Conservation (phyloP, 768 basidiomycete species). For the Phlegmacium glaucopus region DNA sequence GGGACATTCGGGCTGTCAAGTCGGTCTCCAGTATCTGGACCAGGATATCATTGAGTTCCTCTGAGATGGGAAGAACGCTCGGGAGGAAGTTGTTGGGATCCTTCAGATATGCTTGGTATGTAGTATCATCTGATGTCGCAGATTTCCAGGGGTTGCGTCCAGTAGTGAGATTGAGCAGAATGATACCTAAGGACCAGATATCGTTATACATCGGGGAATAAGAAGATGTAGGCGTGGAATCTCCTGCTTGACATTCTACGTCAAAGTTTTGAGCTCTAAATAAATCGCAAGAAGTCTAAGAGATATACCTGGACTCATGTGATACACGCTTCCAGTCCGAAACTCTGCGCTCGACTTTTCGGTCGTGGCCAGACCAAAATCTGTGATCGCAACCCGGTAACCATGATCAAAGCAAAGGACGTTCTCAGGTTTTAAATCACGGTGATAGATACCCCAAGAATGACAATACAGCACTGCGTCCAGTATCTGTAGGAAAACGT, state of each 20-base stretch:
- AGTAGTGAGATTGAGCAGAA: constrained; percentile 92
- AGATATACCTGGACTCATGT: constrained; percentile 88
- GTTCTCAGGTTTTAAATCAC: constrained; percentile 97
- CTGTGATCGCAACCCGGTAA: constrained; percentile 78
- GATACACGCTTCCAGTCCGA: constrained; percentile 95
- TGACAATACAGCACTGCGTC: constrained; percentile 95
- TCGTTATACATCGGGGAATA: constrained; percentile 92
- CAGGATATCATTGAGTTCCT: constrained; percentile 69
- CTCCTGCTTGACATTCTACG: constrained; percentile 84
- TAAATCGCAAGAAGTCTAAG: background rate
- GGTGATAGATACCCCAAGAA: constrained; percentile 87
- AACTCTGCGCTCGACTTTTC: constrained; percentile 85
- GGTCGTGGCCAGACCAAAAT: constrained; percentile 93
- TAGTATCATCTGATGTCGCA: constrained; percentile 77
- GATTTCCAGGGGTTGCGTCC: constrained; percentile 97
- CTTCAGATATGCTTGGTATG: constrained; percentile 83
- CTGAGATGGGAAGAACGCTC: constrained; percentile 77
- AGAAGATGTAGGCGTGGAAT: constrained; percentile 52
- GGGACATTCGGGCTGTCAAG: constrained; percentile 53
- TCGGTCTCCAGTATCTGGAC: constrained; percentile 71
- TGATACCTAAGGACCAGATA: constrained; percentile 95
- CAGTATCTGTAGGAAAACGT: constrained; percentile 89
- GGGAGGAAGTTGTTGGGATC: constrained; percentile 80
- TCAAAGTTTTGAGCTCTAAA: constrained; percentile 2
- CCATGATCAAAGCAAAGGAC: constrained; percentile 84